Evolutionary conservation across 2,329 filamentous ascomycete species (phyloP), one percentile per base, ranked within the genome.

Genomic region (Elsinoe ampelina): DNA sequence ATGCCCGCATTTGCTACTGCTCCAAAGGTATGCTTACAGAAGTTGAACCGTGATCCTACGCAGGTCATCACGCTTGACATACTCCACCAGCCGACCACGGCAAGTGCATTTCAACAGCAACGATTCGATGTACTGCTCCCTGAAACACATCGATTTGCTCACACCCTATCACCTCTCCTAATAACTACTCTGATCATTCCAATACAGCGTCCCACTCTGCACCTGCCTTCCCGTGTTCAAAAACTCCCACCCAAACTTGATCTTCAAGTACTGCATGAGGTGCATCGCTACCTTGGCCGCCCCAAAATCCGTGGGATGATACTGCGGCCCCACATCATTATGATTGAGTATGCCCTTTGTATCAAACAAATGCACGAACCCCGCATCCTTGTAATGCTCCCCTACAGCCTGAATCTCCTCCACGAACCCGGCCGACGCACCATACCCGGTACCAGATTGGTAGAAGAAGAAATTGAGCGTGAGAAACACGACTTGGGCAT

Each of bases 261-360:
- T 61, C 57, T 75, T 77, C 43, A 82, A 77, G 66, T 76, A 84
- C 66, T 81, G 77, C 60, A 78, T 75, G 50, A 83, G 62, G 61
- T 83, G 79, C 62, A 77, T 82, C 2, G 80, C 80, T 6, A 84
- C 67, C 66, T 84, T 84, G 63, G 83, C 72, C 55, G 82, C 77
- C 0, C 81, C 80, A 6, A 82, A 75, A 63, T 84, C 81, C 0
- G 80, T 84, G 0, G 79, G 80, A 63, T 84, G 81, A 61, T 73
- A 82, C 61, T 75, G 72, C 5, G 80, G 80, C 1, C 73, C 76
- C 58, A 82, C 80, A 63, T 83, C 80, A 60, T 83, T 83, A 63
- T 84, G 79, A 61, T 83, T 78, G 61, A 84, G 64, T 43, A 84
- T 79, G 0, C 80, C 80, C 8, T 75, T 79, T 0, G 78, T 82